A percentile compares a stretch with the other conserved stretches of the same genome.
Evolutionary conservation across 768 basidiomycete genomes (phyloP).

Genomic region (Leccinum barrowsii): DNA sequence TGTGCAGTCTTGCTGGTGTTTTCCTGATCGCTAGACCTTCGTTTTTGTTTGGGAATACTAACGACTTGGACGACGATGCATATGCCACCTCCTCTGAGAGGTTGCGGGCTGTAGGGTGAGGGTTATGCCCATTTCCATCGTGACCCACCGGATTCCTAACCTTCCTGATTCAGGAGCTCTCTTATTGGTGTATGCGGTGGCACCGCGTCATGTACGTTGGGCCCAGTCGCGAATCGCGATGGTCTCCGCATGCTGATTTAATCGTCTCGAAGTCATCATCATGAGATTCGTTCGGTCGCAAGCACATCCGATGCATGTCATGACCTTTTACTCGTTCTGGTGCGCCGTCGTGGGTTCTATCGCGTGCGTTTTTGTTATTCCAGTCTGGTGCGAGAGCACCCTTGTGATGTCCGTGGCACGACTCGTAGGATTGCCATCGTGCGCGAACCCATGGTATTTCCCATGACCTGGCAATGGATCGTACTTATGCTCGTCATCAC

Average conservation of each 20-base stretch:
- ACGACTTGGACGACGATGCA: neutral
- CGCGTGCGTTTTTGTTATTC: slow-evolving; percentile 7
- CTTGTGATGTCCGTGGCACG: neutral
- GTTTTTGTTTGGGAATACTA: slow-evolving; percentile 57
- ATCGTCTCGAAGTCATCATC: slow-evolving; percentile 35
- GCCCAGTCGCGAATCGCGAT: neutral
- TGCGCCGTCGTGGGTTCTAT: slow-evolving; percentile 35
- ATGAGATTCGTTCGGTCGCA: slow-evolving; percentile 71
- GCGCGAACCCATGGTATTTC: slow-evolving; percentile 11
- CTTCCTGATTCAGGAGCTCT: slow-evolving; percentile 46
- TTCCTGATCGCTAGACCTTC: slow-evolving; percentile 77
- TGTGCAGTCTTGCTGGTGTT: slow-evolving; percentile 71
- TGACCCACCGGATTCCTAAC: neutral
- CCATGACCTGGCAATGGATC: slow-evolving; percentile 18
- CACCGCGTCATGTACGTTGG: slow-evolving; percentile 64
- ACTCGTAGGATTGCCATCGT: slow-evolving; percentile 13
- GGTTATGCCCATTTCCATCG: neutral
- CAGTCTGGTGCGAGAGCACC: neutral
- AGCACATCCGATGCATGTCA: slow-evolving; percentile 70
- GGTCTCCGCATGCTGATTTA: neutral
- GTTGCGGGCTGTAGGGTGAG: slow-evolving; percentile 57
- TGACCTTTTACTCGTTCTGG: slow-evolving; percentile 62
- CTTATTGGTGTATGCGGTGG: slow-evolving; percentile 55
- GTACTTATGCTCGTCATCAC: slow-evolving; percentile 11
- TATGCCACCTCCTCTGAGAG: slow-evolving; percentile 33